phyloP scores from a whole-genome alignment of 129 eudicot genomes.

The sunflower (Helianthus annuus) region DNA sequence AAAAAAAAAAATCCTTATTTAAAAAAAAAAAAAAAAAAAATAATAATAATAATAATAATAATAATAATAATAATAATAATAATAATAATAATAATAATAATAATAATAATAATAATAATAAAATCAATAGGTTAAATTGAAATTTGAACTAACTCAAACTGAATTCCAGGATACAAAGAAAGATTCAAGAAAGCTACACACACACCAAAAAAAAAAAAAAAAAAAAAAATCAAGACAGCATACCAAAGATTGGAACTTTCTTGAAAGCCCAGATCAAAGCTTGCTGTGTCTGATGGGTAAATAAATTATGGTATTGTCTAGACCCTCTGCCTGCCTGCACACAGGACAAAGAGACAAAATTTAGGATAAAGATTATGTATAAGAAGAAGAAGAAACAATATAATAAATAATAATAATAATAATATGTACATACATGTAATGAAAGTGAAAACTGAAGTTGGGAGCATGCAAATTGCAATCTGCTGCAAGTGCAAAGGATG shows the following conservation, averaged over 20 bases:
- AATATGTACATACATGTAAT: too few relatives aligned
- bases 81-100: too few relatives aligned
- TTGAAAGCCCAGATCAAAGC: not conserved
- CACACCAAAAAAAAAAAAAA: not conserved
- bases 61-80: too few relatives aligned
- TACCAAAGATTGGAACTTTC: constrained; percentile 30
- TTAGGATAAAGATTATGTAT: constrained; percentile 3
- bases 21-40: too few relatives aligned
- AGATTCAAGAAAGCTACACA: too few relatives aligned
- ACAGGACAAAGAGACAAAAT: constrained; percentile 25
- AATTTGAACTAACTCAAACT: not conserved
- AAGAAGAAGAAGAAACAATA: not conserved
- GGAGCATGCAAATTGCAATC: constrained; percentile 26
- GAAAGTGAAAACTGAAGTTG: constrained; percentile 5
- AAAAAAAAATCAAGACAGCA: not conserved
- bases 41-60: too few relatives aligned
- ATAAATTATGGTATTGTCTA: not conserved
- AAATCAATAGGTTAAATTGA: not conserved
- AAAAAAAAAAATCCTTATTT: too few relatives aligned
- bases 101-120: too few relatives aligned
- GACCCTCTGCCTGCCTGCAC: constrained; percentile 1
- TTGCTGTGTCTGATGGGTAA: not conserved
- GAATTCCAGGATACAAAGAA: not conserved
- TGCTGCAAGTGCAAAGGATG: not conserved
- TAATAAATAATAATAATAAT: not conserved